Evolutionary conservation across 805 yeast genomes (phyloP), one percentile per base, ranked within the genome.

Genomic region (Kodamaea nitidulidarum): DNA sequence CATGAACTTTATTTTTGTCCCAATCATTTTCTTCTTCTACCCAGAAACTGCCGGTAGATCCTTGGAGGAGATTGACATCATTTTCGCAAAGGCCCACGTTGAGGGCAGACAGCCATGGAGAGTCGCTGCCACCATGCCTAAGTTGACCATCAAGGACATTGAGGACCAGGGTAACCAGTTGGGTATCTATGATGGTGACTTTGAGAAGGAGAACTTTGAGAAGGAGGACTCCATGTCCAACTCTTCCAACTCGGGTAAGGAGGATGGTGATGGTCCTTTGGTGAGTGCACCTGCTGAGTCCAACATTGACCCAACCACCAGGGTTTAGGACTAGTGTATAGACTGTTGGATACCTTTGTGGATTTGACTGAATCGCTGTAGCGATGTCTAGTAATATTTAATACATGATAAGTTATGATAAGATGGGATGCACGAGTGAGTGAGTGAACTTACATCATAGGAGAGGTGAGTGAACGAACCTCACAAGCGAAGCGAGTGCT

Each of bases 91-190:
- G 62, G 75, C 84, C 6, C 60, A 71, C 47, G 70, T 62, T 32
- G 88, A 83, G 45, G 70, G 71, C 38, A 71, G 71, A 47, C 73
- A 69, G 46, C 77, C 83, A 25, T 81, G 71, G 73, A 70, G 76
- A 57, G 81, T 83, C 35, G 88, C 90, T 37, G 67, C 71, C 30
- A 63, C 71, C 40, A 52, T 82, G 70, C 87, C 87, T 27, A 74
- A 73, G 56, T 67, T 83, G 42, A 55, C 75, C 14, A 58, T 60
- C 45, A 63, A 65, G 42, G 80, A 81, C 59, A 71, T 81, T 47
- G 84, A 79, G 57, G 73, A 64, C 38, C 81, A 80, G 51, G 82
- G 80, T 52, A 62, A 56, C 46, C 73, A 68, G 36, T 68, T 80
- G 44, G 87, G 87, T 36, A 61, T 81, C 38, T 70, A 64, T 46